Evolutionary conservation across 192 early-diverging fungal genomes (phyloP), one percentile per base, ranked within the genome.

Genomic region (Chytriomyces confervae): DNA sequence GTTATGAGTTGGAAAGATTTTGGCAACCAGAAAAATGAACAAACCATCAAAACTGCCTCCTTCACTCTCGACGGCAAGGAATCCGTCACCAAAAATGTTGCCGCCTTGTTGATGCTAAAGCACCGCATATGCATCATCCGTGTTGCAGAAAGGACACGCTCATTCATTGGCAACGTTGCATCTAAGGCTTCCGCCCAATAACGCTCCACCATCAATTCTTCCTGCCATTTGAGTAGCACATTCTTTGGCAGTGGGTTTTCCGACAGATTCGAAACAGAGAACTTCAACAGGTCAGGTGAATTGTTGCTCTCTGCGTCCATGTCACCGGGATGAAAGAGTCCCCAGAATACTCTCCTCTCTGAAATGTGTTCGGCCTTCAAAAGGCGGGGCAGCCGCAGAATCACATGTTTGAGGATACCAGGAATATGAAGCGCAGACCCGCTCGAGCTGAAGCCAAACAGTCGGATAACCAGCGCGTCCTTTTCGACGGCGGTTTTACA

Each of bases 41-140:
- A 47, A 18, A 76, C 75, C 75, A 76, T 76, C 64, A 76, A 76
- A 24, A 76, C 75, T 11, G 64, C 62, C 47, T 76, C 75, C 24
- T 67, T 76, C 9, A 76, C 53, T 10, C 75, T 24, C 8, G 75
- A 43, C 2, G 75, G 75, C 24, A 76, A 60, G 11, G 47, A 67
- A 20, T 10, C 36, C 20, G 43, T 7, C 18, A 27, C 24, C 46
- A 76, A 60, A 44, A 76, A 76, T 6, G 75, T 6, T 20, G 75
- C 75, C 13, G 36, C 27, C 7, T 76, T 65, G 44, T 50, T 23
- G 8, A 76, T 65, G 44, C n/a, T 27, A 5, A 68, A 49, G 67
- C 57, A 45, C 11, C 23, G 7, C 64, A 76, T 66, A 11, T 67
- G 6, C 62, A 76, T 67, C 75, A 76, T 48, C 24, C 64, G 9